These are phyloP conservation scores for Salix viminalis DNA, from an alignment of 345 rosid species.

Conservation along the genomic window DNA sequence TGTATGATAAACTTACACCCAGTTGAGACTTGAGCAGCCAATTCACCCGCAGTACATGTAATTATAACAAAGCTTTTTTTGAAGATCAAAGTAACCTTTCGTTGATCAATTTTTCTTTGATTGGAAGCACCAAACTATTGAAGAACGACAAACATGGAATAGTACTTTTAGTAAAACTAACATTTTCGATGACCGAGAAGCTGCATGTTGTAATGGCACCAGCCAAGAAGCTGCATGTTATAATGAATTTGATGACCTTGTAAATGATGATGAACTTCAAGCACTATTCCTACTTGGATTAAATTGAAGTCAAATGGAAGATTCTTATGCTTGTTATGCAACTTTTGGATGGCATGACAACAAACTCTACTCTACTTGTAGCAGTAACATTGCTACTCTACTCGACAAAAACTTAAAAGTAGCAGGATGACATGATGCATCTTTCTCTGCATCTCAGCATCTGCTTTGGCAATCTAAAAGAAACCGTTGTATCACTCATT, in stretches of 20 bases:
- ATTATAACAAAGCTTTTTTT: no score
- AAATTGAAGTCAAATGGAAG: background rate
- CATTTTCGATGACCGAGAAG: background rate
- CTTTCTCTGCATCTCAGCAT: background rate
- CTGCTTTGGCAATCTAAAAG: background rate
- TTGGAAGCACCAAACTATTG: no score
- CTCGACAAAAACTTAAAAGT: no score
- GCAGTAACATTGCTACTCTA: no score
- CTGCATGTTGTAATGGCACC: background rate
- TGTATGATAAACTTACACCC: no score
- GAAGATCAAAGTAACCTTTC: no score
- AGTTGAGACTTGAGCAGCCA: no score
- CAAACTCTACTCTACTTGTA: no score
- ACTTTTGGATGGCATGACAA: background rate
- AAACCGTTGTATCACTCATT: background rate
- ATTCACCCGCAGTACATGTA: no score
- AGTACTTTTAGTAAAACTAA: background rate
- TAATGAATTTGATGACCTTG: background rate
- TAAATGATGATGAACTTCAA: background rate
- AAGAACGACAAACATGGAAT: no score
- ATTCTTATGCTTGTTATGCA: background rate
- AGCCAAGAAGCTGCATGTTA: background rate
- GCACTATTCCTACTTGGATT: background rate
- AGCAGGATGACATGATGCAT: background rate
- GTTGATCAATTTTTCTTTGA: no score